These are phyloP conservation scores for Trichoderma aggressivum DNA, from an alignment of 2,329 filamentous ascomycete genomes.

Conservation along the genomic window DNA sequence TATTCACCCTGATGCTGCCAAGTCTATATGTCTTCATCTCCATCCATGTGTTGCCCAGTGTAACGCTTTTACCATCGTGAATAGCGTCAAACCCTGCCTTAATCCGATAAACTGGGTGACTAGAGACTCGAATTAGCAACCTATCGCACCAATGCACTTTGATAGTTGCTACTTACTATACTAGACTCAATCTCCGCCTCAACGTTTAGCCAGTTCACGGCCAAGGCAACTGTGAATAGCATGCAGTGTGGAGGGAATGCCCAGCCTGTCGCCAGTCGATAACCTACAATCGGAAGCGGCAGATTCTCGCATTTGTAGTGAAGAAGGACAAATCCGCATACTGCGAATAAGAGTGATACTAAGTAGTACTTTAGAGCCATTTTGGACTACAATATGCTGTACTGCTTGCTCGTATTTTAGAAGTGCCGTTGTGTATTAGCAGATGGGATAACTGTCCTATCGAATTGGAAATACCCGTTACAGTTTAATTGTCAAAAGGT, in stretches of 20 bases:
- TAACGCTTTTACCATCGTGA: not conserved
- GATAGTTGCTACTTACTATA: not conserved
- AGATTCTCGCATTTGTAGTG: not conserved
- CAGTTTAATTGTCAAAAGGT: not conserved
- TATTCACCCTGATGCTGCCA: not conserved
- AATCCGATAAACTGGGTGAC: not conserved
- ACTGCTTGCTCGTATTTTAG: not conserved
- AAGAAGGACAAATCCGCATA: not conserved
- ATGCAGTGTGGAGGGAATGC: not conserved
- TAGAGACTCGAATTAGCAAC: not conserved
- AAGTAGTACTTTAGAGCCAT: not conserved
- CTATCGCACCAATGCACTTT: not conserved
- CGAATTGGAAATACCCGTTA: not conserved
- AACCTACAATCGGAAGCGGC: not conserved
- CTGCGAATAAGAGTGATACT: not conserved
- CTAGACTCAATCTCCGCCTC: not conserved
- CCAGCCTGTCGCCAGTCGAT: not conserved
- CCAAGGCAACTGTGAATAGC: not conserved
- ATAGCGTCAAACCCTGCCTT: not conserved
- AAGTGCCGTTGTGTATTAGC: not conserved
- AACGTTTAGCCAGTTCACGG: not conserved
- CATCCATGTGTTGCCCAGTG: not conserved
- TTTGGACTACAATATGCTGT: not conserved
- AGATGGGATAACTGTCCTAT: not conserved
- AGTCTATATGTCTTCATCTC: not conserved